Evolutionary conservation across 2,329 filamentous ascomycete genomes (phyloP), one percentile per base, ranked within the genome.

Genomic region (Dendrostoma leiphaemia): DNA sequence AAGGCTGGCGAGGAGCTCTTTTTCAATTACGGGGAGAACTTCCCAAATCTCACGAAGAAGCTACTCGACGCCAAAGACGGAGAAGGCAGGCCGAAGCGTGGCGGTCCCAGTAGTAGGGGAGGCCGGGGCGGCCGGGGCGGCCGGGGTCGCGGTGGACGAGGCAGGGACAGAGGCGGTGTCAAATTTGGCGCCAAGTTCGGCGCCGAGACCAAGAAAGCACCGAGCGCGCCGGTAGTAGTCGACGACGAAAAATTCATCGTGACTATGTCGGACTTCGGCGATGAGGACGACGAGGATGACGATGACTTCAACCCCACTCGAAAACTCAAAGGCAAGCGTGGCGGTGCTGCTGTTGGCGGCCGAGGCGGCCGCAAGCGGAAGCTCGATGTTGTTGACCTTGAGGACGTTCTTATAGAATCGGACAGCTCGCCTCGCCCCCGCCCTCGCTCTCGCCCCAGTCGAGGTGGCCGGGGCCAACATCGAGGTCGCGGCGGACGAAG

Each of bases 1-100:
- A 76, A 79, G 55, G 76, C 81, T 3, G 90, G 90, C 23, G 86
- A 91, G 57, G 90, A 94, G 68, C 72, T 95, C 1, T 88, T 91
- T 65, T 95, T 93, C 69, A 83, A 93, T 65, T 94, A 95, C 62
- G 88, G 88, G 38, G 80, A 85, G 63, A 82, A 85, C 58, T 86
- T 87, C 62, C 81, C 82, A 12, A 84, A 85, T 55, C 67, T 86
- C 54, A 83, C 74, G 31, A 77, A 80, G 67, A 79, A 78, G 56
- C 66, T 78, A 23, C 67, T 78, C 26, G 72, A 78, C 59, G 71
- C 74, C 60, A 72, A 73, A 60, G 70, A 71, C n/a, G 50, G 43
- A 34, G 56, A 55, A n/a, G 9, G 38, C 15, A 34, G 32, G 32
- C 43, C 53, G 5, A 58, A 55, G 29, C 58, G 57, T 6, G 52